Conservation (phyloP, 1,284 basidiomycete genomes). For the Polyporus tsugae region DNA sequence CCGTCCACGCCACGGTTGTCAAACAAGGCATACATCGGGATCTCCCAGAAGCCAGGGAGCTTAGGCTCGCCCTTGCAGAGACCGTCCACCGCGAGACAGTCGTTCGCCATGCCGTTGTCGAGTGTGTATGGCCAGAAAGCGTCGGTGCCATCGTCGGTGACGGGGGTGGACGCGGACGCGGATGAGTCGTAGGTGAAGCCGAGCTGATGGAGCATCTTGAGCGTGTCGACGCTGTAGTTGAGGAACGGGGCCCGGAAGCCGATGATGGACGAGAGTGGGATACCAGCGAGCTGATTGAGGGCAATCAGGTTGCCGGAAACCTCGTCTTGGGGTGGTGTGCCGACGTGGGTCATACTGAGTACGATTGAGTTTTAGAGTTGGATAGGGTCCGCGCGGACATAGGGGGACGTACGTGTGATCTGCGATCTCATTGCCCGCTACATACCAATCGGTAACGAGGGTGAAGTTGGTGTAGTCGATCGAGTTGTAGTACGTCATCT, state of each 20-base stretch:
- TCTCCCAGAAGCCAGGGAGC: conserved; percentile 83
- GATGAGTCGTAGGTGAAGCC: conserved; percentile 82
- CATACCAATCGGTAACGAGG: conserved; percentile 85
- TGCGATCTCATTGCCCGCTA: conserved; percentile 88
- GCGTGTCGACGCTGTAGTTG: conserved; percentile 70
- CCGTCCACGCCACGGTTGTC: conserved; percentile 65
- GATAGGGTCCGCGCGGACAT: neutral
- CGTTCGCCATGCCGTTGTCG: conserved; percentile 81
- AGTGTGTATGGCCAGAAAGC: conserved; percentile 82
- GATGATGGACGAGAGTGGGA: conserved; percentile 71
- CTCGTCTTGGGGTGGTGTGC: conserved; percentile 65
- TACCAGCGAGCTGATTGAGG: conserved; percentile 82
- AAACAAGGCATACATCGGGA: conserved; percentile 84
- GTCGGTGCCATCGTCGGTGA: conserved; percentile 74
- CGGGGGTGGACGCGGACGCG: conserved; percentile 70
- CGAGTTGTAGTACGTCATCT: conserved; percentile 81
- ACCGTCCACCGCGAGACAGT: conserved; percentile 66
- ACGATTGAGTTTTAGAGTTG: conserved; percentile 15
- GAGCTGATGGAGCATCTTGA: conserved; percentile 62
- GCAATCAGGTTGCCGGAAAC: conserved; percentile 85
- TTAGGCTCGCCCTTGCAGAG: conserved; percentile 78
- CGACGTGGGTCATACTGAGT: conserved; percentile 83
- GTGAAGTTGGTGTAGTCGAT: conserved; percentile 83
- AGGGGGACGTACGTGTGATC: conserved; percentile 74
- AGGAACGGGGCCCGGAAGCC: conserved; percentile 87